A percentile compares a stretch with the other conserved stretches of the same genome.
phyloP scores from a whole-genome alignment of 1,139 yeast species.

The Diutina pseudorugosa region DNA sequence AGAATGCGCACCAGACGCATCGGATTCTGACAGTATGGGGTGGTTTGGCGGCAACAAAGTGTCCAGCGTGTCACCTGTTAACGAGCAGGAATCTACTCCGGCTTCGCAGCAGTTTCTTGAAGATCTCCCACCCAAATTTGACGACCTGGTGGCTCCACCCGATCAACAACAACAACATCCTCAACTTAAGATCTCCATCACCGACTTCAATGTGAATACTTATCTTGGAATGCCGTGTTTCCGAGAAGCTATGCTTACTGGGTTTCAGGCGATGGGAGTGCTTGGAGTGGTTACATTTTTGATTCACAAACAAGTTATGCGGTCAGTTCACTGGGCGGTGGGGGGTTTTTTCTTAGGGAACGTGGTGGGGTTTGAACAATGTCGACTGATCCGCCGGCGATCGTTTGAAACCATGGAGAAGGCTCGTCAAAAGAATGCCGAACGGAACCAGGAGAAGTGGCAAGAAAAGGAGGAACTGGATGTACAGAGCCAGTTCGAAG shows the following conservation, averaged over 20 bases:
- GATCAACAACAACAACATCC: slow-evolving; percentile 16
- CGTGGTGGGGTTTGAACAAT: slow-evolving; percentile 86
- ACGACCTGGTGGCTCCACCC: slow-evolving; percentile 19
- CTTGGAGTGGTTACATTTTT: slow-evolving; percentile 61
- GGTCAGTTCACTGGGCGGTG: slow-evolving; percentile 72
- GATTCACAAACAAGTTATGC: slow-evolving; percentile 49
- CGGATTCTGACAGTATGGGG: neutral
- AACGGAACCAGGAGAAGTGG: slow-evolving; percentile 3
- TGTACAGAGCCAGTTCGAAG: neutral
- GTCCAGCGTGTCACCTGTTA: neutral
- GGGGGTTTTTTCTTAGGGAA: slow-evolving; percentile 76
- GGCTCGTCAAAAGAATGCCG: slow-evolving; percentile 31
- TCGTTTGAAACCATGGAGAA: slow-evolving; percentile 48
- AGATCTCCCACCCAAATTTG: slow-evolving; percentile 35
- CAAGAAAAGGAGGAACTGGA: neutral
- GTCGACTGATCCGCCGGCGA: slow-evolving; percentile 58
- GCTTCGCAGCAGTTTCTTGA: slow-evolving; percentile 6
- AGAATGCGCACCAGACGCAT: neutral
- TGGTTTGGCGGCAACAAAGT: slow-evolving; percentile 2
- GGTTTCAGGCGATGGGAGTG: slow-evolving; percentile 76
- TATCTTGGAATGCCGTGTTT: slow-evolving; percentile 74
- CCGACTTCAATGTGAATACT: slow-evolving; percentile 46
- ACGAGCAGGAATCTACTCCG: neutral
- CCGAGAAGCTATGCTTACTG: slow-evolving; percentile 79
- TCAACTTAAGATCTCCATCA: slow-evolving; percentile 16